Evolutionary conservation across 495 filamentous ascomycete genomes (phyloP).

Genomic region (Jackrogersella multiformis): DNA sequence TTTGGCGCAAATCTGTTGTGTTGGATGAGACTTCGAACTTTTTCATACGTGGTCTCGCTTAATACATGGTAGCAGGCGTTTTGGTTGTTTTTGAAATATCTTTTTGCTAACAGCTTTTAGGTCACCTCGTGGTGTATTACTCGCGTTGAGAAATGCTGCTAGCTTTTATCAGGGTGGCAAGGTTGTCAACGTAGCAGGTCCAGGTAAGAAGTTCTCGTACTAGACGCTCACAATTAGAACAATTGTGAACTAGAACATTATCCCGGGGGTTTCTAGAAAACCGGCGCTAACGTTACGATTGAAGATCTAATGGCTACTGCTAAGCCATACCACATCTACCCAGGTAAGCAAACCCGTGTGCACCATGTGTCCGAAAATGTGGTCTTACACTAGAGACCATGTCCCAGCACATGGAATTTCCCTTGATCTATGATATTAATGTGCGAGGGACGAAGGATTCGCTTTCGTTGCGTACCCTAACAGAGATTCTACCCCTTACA

Average conservation of each 20-base stretch:
- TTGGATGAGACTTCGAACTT: too few species aligned
- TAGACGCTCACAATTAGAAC: not conserved
- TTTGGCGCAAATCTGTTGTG: too few species aligned
- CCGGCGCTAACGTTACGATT: not conserved
- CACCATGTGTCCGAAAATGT: not conserved
- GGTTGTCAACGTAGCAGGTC: slow-evolving; percentile 65
- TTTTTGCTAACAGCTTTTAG: slow-evolving; percentile 33
- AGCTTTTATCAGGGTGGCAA: slow-evolving; percentile 84
- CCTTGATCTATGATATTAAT: not conserved
- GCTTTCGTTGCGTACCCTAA: slow-evolving; percentile 95
- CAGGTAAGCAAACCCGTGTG: slow-evolving; percentile 61
- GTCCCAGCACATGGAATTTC: not conserved
- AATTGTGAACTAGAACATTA: too few species aligned
- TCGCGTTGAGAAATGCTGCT: slow-evolving; percentile 87
- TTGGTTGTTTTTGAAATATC: too few species aligned
- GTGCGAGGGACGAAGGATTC: not conserved
- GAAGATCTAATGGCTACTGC: slow-evolving; percentile 83
- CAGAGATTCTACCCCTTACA: slow-evolving; percentile 86
- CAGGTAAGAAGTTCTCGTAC: slow-evolving; percentile 8
- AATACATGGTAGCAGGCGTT: too few species aligned
- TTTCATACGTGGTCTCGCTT: too few species aligned
- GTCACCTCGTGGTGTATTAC: slow-evolving; percentile 81
- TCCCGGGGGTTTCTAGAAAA: not conserved
- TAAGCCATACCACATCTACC: slow-evolving; percentile 92
- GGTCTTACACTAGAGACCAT: not conserved